These are phyloP conservation scores for Takashimella koratensis DNA, from an alignment of 1,284 basidiomycete species.

Conservation along the genomic window DNA sequence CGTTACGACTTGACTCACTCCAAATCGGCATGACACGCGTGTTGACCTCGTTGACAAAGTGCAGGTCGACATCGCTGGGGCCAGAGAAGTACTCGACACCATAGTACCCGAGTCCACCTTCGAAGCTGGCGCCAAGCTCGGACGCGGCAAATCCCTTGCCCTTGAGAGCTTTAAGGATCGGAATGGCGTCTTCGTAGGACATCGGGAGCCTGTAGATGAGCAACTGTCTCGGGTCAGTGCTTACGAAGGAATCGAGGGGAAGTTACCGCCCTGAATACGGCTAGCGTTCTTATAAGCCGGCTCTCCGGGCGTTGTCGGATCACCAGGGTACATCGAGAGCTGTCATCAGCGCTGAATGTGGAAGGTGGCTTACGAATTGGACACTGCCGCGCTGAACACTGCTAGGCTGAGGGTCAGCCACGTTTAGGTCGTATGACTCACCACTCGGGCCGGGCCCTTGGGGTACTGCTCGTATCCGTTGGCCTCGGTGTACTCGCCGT, in stretches of 20 bases:
- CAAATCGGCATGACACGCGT: slow-evolving; percentile 61
- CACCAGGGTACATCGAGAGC: slow-evolving; percentile 62
- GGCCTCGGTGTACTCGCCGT: slow-evolving; percentile 72
- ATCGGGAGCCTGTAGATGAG: slow-evolving; percentile 47
- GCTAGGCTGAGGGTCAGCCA: slow-evolving; percentile 51
- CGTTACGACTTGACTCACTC: slow-evolving; percentile 20
- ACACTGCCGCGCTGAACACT: slow-evolving; percentile 80
- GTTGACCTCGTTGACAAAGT: slow-evolving; percentile 59
- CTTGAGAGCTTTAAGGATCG: slow-evolving; percentile 50
- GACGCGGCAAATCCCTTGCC: slow-evolving; percentile 38
- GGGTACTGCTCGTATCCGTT: slow-evolving; percentile 79
- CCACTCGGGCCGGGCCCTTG: slow-evolving; percentile 76
- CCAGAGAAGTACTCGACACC: slow-evolving; percentile 56
- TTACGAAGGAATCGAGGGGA: slow-evolving; percentile 73
- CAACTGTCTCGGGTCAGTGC: not conserved
- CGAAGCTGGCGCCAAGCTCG: slow-evolving; percentile 49
- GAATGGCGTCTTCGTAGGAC: slow-evolving; percentile 54
- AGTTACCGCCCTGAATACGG: slow-evolving; percentile 63
- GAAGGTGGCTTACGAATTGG: slow-evolving; percentile 62
- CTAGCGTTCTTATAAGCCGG: slow-evolving; percentile 83
- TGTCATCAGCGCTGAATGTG: no score
- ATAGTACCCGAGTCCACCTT: slow-evolving; percentile 50
- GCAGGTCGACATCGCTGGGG: slow-evolving; percentile 50
- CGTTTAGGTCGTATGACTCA: not conserved
- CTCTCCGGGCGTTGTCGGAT: slow-evolving; percentile 67